Evolutionary conservation across 768 basidiomycete genomes (phyloP).

Genomic region (Phanerochaete carnosa): DNA sequence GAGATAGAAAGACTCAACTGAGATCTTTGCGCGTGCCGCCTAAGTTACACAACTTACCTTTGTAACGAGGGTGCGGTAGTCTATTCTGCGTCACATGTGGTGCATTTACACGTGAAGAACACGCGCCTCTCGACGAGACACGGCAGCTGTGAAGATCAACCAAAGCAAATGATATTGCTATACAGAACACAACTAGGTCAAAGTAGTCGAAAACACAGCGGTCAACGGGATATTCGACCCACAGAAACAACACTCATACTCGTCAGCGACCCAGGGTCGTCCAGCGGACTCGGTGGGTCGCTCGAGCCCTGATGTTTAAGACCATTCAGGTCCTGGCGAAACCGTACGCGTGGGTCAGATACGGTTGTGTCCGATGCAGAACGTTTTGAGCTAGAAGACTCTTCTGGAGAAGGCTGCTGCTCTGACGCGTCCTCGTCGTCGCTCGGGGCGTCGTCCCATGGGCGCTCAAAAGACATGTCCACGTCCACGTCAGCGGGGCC

Average conservation of each 20-base stretch:
- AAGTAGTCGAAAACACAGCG: background rate
- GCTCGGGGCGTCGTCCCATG: constrained; percentile 1
- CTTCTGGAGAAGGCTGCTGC: background rate
- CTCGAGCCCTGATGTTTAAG: background rate
- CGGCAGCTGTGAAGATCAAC: background rate
- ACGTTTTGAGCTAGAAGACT: background rate
- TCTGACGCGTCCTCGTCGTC: background rate
- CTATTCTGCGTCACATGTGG: background rate
- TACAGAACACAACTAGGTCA: constrained; percentile 1
- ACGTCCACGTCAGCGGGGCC: background rate
- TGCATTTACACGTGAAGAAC: background rate
- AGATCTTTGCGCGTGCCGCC: too few species aligned
- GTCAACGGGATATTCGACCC: constrained; percentile 6
- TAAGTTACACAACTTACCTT: too few species aligned
- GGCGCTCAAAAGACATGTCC: background rate
- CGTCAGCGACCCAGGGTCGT: background rate
- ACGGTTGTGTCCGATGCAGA: background rate
- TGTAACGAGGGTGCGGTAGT: too few species aligned
- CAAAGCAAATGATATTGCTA: background rate
- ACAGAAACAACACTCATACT: constrained; percentile 1
- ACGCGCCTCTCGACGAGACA: too few species aligned
- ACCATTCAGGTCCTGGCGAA: background rate
- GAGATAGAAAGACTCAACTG: too few species aligned
- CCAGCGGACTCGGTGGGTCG: background rate
- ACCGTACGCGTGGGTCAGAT: background rate